Percentiles rank a stretch among this genome's conserved stretches.
Evolutionary conservation across 257 asterid species (phyloP).

Genomic region (Fraxinus quadrangulata): DNA sequence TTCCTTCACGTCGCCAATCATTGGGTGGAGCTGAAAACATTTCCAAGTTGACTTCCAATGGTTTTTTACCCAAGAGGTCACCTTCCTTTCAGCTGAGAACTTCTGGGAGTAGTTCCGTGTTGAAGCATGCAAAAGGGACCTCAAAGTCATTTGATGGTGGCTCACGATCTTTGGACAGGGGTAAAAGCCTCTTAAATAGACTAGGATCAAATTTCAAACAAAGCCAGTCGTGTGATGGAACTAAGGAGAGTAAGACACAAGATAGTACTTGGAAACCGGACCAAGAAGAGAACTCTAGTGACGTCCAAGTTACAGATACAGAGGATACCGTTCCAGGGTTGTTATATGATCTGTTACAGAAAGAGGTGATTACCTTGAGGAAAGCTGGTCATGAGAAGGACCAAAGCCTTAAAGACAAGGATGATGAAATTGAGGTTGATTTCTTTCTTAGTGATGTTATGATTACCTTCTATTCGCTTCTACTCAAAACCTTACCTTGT

Average conservation of each 20-base stretch:
- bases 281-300: constrained; percentile 64
- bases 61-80: constrained; percentile 86
- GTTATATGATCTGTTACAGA: constrained; percentile 79
- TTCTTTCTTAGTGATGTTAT: constrained; percentile 25
- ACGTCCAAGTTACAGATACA: constrained; percentile 52
- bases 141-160: constrained; percentile 99
- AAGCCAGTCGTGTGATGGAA: constrained; percentile 89
- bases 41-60: constrained; percentile 77
- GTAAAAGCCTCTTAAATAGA: constrained; percentile 79
- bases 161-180: constrained; percentile 77
- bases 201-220: constrained; percentile 85
- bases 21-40: constrained; percentile 89
- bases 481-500: constrained; percentile 25
- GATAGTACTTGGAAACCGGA: constrained; percentile 63
- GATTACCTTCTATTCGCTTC: not conserved
- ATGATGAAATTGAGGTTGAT: constrained; percentile 93
- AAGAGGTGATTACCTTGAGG: constrained; percentile 86
- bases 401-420: constrained; percentile 96
- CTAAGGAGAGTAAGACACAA: constrained; percentile 66
- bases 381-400: constrained; percentile 94
- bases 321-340: constrained; percentile 85
- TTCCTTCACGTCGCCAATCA: constrained; percentile 85
- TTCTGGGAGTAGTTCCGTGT: constrained; percentile 80
- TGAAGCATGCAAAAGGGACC: constrained; percentile 97
- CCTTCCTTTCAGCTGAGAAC: constrained; percentile 91